Percentiles rank a stretch among this genome's conserved stretches.
Conservation (phyloP, 2,329 filamentous ascomycete species). For the Cryphonectria carpinicola region DNA sequence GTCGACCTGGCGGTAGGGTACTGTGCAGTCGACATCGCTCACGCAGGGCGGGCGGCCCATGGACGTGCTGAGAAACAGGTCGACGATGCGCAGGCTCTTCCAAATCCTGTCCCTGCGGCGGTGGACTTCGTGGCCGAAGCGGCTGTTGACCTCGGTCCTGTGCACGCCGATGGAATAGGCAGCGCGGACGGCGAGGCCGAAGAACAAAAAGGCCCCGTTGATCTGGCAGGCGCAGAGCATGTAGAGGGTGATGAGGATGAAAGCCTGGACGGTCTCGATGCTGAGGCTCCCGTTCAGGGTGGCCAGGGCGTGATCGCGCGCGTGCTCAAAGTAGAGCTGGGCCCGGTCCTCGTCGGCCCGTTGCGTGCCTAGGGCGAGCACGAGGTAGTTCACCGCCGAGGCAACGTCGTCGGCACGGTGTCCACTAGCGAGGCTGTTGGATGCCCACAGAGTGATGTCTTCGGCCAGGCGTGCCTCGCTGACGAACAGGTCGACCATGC, state of each 20-base stretch:
- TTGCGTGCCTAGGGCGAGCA: slow-evolving; percentile 55
- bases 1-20: slow-evolving; percentile 47
- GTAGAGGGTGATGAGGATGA: slow-evolving; percentile 55
- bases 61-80: slow-evolving; percentile 56
- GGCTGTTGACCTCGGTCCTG: slow-evolving; percentile 56
- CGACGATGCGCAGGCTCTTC: slow-evolving; percentile 57
- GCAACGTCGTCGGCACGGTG: slow-evolving; percentile 42
- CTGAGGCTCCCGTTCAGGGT: slow-evolving; percentile 52
- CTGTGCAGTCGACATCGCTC: slow-evolving; percentile 58
- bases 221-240: slow-evolving; percentile 60
- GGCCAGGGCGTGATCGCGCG: slow-evolving; percentile 49
- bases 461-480: slow-evolving; percentile 44
- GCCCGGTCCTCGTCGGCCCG: slow-evolving; percentile 46
- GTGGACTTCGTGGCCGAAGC: slow-evolving; percentile 50
- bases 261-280: slow-evolving; percentile 54
- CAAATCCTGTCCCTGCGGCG: slow-evolving; percentile 54
- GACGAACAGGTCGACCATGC: slow-evolving; percentile 52
- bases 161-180: slow-evolving; percentile 59
- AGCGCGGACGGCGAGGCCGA: slow-evolving; percentile 56
- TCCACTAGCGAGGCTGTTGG: slow-evolving; percentile 36
- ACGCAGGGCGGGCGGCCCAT: slow-evolving; percentile 59
- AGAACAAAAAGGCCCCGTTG: slow-evolving; percentile 58
- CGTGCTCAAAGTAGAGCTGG: slow-evolving; percentile 54
- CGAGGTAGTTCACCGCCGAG: slow-evolving; percentile 51
- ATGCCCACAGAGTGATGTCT: slow-evolving; percentile 49